Conservation (phyloP, 139 green algal genomes). For the Monoraphidium neglectum region DNA sequence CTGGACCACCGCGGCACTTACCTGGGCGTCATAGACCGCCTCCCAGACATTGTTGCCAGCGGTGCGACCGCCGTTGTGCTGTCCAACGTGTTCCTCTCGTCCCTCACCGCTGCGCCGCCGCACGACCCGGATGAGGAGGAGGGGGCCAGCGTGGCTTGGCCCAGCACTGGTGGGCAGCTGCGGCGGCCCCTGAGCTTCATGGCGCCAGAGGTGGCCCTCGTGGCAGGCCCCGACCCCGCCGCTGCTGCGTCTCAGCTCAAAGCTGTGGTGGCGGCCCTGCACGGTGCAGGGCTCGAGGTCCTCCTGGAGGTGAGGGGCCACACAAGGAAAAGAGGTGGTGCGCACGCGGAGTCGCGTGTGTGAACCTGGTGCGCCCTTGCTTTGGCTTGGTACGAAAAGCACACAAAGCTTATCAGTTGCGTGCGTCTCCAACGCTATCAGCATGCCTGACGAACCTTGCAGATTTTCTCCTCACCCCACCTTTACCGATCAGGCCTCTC, state of each 20-base stretch:
- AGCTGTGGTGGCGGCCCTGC: slow-evolving; percentile 51
- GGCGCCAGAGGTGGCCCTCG: slow-evolving; percentile 46
- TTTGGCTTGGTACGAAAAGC: too few relatives aligned
- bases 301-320: slow-evolving; percentile 52
- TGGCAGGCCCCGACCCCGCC: slow-evolving; percentile 11
- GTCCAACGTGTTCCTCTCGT: slow-evolving; percentile 32
- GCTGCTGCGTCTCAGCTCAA: slow-evolving; percentile 62
- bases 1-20: slow-evolving; percentile 57
- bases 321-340: too few relatives aligned
- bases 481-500: too few relatives aligned
- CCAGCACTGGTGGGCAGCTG: neutral
- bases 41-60: slow-evolving; percentile 37
- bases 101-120: slow-evolving; percentile 7
- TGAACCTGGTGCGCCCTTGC: too few relatives aligned
- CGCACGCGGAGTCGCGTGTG: too few relatives aligned
- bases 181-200: slow-evolving; percentile 50
- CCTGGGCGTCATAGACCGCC: slow-evolving; percentile 61
- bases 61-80: slow-evolving; percentile 68
- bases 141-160: neutral
- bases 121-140: neutral
- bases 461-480: too few relatives aligned
- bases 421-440: too few relatives aligned
- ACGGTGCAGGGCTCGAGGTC: slow-evolving; percentile 70
- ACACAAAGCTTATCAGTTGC: too few relatives aligned
- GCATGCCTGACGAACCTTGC: too few relatives aligned